Evolutionary conservation across 495 filamentous ascomycete genomes (phyloP), one percentile per base, ranked within the genome.

Genomic region (Neurospora sp.): DNA sequence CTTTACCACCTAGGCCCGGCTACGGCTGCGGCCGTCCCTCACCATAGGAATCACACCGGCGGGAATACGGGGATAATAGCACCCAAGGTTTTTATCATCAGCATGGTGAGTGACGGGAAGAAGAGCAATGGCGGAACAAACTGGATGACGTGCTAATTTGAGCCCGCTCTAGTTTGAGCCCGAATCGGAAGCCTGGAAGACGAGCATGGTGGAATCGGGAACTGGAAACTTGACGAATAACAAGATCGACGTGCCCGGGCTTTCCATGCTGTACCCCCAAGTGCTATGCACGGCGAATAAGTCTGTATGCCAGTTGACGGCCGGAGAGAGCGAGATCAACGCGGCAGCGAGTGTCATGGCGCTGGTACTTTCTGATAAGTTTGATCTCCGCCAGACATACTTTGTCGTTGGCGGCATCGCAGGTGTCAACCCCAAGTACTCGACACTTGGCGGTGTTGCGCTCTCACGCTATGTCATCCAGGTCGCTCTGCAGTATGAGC

Each of bases 401-500:
- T 93, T 92, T 83, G 77, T 93, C 69, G 78, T 92, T 37, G 90
- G 87, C 4, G 92, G 92, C 5, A 93, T 94, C 73, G 91, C 90
- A 8, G 91, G 92, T 31, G 83, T 93, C 69, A 93, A 87, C 78
- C 92, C 92, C 3, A 86, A 92, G 77, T 79, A 86, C 9, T 88
- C 84, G 28, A 93, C 91, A 7, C 84, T 89, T 11, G 86, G 85
- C 59, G 85, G 85, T 39, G 90, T 91, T 17, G 89, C 88, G 1
- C 91, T 94, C 78, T 86, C 89, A 24, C 86, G 86, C 6, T 94
- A 88, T 74, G 88, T 90, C 4, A 84, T 93, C 21, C 92, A 93
- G 73, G 90, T 92, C 2, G 92, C 88, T 0, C 81, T 93, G 70
- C 91, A 93, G 79, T 92, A 92, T 74, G 91, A 93, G 78, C 87